Conservation (phyloP, 225 moss, liverwort and hornwort species). For the Anthoceros angustus region DNA sequence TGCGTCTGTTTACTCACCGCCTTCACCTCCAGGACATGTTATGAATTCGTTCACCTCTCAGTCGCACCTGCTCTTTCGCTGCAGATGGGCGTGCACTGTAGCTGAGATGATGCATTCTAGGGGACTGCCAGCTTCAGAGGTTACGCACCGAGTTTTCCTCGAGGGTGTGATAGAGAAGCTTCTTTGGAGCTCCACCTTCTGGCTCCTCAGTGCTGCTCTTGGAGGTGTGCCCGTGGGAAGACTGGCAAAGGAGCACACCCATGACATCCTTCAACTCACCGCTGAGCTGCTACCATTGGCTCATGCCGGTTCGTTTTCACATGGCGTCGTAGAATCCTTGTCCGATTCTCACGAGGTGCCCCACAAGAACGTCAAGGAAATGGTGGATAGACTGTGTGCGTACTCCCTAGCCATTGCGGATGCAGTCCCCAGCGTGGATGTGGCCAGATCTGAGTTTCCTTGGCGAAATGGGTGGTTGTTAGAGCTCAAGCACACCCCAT, state of each 20-base stretch:
- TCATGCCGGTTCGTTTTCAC: too few relatives aligned
- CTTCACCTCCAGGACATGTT: too few relatives aligned
- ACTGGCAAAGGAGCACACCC: slow-evolving; percentile 9
- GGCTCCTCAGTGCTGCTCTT: slow-evolving; percentile 19
- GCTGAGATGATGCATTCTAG: slow-evolving; percentile 10
- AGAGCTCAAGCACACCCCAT: slow-evolving; percentile 5
- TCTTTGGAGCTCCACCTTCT: slow-evolving; percentile 22
- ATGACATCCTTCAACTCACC: slow-evolving; percentile 10
- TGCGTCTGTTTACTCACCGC: not conserved
- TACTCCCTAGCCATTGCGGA: slow-evolving; percentile 15
- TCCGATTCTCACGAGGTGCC: not conserved
- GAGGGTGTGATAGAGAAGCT: slow-evolving; percentile 14
- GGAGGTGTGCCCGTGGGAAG: slow-evolving; percentile 16
- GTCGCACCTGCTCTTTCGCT: not conserved
- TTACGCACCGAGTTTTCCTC: slow-evolving; percentile 12
- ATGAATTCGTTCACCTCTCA: not conserved
- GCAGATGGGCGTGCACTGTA: slow-evolving; percentile 18
- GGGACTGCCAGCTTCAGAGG: slow-evolving; percentile 8
- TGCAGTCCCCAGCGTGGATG: slow-evolving; percentile 13
- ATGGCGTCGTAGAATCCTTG: not conserved
- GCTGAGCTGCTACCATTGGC: slow-evolving; percentile 16
- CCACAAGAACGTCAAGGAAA: not conserved
- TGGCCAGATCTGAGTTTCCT: slow-evolving; percentile 20
- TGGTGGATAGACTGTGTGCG: slow-evolving; percentile 9
- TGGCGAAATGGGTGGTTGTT: slow-evolving; percentile 23